phyloP scores from a whole-genome alignment of 371 early-diverging fungal species.

The Mucor irregularis region DNA sequence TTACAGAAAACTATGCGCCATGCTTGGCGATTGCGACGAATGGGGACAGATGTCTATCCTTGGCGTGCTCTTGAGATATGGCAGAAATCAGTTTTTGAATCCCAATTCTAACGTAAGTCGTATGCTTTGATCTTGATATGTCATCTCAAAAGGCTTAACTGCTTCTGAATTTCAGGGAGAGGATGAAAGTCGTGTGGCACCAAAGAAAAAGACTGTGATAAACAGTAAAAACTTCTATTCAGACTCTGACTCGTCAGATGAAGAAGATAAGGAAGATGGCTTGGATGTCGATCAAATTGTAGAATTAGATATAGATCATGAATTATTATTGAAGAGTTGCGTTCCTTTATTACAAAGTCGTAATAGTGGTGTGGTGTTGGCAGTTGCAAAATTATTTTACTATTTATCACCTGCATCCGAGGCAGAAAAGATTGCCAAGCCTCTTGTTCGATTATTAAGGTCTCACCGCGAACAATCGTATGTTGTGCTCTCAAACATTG shows the following conservation, averaged over 20 bases:
- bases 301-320: slow-evolving; percentile 75
- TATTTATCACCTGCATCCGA: slow-evolving; percentile 73
- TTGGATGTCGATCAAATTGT: slow-evolving; percentile 32
- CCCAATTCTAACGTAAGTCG: slow-evolving; percentile 51
- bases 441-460: slow-evolving; percentile 77
- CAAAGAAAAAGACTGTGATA: slow-evolving; percentile 20
- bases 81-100: slow-evolving; percentile 66
- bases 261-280: slow-evolving; percentile 33
- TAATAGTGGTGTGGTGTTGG: slow-evolving; percentile 85
- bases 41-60: slow-evolving; percentile 94
- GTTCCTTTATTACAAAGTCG: slow-evolving; percentile 83
- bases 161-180: too few species aligned
- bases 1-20: slow-evolving; percentile 82
- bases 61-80: slow-evolving; percentile 78
- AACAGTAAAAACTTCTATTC: slow-evolving; percentile 40
- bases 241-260: slow-evolving; percentile 33
- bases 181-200: slow-evolving; percentile 31
- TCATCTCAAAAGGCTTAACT: too few species aligned
- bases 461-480: slow-evolving; percentile 77
- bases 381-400: slow-evolving; percentile 71
- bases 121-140: not conserved
- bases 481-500: slow-evolving; percentile 77
- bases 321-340: slow-evolving; percentile 67
- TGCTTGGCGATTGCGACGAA: slow-evolving; percentile 89
- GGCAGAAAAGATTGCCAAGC: slow-evolving; percentile 64